phyloP scores from a whole-genome alignment of 805 yeast genomes.

The Candida fluviatilis region DNA sequence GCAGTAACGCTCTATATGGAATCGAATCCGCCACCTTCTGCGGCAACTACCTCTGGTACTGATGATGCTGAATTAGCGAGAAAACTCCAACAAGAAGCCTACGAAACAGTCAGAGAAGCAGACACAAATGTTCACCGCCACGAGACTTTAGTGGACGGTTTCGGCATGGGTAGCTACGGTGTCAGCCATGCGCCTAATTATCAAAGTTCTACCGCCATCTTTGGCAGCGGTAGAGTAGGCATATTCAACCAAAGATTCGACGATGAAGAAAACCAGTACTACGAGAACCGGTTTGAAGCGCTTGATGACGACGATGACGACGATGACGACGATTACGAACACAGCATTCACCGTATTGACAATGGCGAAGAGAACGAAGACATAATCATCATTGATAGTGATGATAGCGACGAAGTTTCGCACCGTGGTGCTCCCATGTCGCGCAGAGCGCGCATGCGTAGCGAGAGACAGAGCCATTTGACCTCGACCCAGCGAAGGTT shows the following conservation, averaged over 20 bases:
- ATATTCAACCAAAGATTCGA: conserved; percentile 58
- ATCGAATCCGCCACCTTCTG: conserved; percentile 15
- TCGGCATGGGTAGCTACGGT: conserved; percentile 1
- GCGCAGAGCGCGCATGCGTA: conserved; percentile 24
- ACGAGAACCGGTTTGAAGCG: conserved; percentile 14
- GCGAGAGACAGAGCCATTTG: conserved; percentile 27
- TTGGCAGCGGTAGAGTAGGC: conserved; percentile 46
- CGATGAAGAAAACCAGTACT: conserved; percentile 32
- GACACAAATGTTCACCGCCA: conserved; percentile 76
- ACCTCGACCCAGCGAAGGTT: conserved; percentile 59
- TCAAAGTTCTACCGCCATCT: conserved; percentile 43
- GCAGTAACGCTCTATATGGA: conserved; percentile 87
- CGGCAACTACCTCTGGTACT: conserved; percentile 7
- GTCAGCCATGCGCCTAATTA: background rate
- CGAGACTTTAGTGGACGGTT: conserved; percentile 63
- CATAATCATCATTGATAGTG: conserved; percentile 21
- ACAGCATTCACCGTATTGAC: conserved; percentile 12
- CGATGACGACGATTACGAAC: conserved; percentile 29
- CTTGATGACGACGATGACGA: conserved; percentile 20
- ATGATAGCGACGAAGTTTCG: conserved; percentile 22
- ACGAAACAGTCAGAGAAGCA: conserved; percentile 45
- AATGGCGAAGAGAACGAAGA: too few species aligned
- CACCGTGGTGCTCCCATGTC: conserved; percentile 16
- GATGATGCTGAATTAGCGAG: conserved; percentile 55
- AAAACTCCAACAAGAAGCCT: conserved; percentile 61